Evolutionary conservation across 805 yeast genomes (phyloP).

Genomic region (Saccharomyces kudriavzevii): DNA sequence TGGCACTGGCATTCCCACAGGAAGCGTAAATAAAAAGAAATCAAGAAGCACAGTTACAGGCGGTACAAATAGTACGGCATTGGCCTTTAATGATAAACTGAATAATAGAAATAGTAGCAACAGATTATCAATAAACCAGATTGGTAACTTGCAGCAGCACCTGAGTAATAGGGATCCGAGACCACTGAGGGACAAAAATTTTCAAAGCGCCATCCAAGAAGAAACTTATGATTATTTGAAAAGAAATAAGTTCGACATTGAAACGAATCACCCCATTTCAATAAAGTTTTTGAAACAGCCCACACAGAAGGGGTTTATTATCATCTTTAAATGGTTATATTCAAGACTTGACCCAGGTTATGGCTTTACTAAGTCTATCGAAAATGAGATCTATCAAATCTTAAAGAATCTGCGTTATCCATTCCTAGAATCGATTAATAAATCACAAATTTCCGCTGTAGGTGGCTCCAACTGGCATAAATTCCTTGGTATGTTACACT

Average conservation of each 20-base stretch:
- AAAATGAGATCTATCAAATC: constrained; percentile 63
- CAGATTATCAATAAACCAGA: neutral
- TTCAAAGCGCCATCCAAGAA: constrained; percentile 56
- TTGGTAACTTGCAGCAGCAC: neutral
- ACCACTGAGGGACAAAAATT: constrained; percentile 66
- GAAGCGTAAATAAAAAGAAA: constrained; percentile 5
- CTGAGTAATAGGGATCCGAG: constrained; percentile 49
- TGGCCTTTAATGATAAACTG: neutral
- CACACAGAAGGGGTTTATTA: constrained; percentile 77
- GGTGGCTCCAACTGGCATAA: constrained; percentile 86
- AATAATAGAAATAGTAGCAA: neutral
- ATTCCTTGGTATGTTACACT: constrained; percentile 72
- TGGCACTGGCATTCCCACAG: neutral
- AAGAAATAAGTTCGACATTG: constrained; percentile 61
- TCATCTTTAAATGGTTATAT: constrained; percentile 74
- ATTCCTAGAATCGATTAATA: constrained; percentile 67
- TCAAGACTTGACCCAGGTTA: constrained; percentile 72
- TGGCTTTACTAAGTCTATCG: constrained; percentile 57
- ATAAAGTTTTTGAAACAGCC: constrained; percentile 62
- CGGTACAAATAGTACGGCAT: constrained; percentile 7
- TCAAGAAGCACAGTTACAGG: constrained; percentile 17
- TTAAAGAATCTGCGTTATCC: constrained; percentile 68
- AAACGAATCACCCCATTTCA: constrained; percentile 62
- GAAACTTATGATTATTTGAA: constrained; percentile 59
- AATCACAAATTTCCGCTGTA: constrained; percentile 82